phyloP scores from a whole-genome alignment of 305 asterid species.

The Withania somnifera region DNA sequence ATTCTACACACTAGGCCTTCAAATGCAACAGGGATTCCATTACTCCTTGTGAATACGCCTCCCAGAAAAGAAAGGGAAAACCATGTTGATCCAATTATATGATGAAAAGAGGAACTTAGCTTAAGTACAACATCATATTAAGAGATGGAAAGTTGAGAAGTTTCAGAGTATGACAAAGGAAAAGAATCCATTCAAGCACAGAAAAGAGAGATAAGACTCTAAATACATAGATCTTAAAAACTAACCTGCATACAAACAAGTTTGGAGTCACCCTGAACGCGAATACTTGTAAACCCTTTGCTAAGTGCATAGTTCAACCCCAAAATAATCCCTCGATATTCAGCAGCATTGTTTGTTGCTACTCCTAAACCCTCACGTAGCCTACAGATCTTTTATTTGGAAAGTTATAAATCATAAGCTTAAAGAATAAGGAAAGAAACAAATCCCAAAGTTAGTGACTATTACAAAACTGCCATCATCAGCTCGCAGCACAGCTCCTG shows the following conservation, averaged over 20 bases:
- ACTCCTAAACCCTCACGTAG: conserved; percentile 18
- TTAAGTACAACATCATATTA: not conserved
- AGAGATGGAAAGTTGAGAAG: not conserved
- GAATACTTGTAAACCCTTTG: conserved; percentile 17
- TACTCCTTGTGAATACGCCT: not conserved
- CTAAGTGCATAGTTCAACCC: conserved; percentile 15
- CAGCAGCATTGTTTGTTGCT: conserved; percentile 16
- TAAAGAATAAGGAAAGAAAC: not conserved
- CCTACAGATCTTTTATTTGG: conserved; percentile 6
- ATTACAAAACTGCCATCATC: conserved; percentile 63
- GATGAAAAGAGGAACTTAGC: not conserved
- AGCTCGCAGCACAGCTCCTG: conserved; percentile 63
- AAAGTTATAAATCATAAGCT: not conserved
- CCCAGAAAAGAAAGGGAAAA: not conserved
- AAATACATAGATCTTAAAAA: not conserved
- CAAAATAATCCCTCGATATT: conserved; percentile 16
- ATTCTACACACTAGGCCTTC: not conserved
- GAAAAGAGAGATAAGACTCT: not conserved
- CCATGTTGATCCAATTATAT: not conserved
- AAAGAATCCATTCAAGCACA: not conserved
- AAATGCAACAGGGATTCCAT: not conserved
- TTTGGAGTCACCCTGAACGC: conserved; percentile 15
- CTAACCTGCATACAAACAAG: conserved; percentile 20
- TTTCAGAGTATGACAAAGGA: not conserved
- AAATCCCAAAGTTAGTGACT: not conserved